A percentile compares a stretch with the other conserved stretches of the same genome.
phyloP scores from a whole-genome alignment of 495 filamentous ascomycete species.

The Aeminium ludgeri region DNA sequence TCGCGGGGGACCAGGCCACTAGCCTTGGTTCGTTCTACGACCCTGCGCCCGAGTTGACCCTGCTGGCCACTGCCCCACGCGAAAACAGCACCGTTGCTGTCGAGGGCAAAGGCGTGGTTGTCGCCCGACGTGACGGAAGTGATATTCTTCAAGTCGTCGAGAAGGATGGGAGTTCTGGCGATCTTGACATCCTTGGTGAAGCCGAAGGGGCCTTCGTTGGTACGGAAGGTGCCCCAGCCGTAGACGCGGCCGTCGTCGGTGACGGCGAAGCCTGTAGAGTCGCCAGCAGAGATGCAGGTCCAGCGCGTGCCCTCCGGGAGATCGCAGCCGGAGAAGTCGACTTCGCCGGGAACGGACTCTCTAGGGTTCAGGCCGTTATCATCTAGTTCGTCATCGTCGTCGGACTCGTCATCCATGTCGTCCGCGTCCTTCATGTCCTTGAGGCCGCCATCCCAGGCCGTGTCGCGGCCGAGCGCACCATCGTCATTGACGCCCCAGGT shows the following conservation, averaged over 20 bases:
- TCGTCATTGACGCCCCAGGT: conserved; percentile 63
- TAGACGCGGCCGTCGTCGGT: conserved; percentile 48
- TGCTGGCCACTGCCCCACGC: conserved; percentile 62
- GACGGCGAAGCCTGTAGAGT: conserved; percentile 46
- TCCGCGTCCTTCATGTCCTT: conserved; percentile 40
- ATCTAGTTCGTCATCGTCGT: conserved; percentile 35
- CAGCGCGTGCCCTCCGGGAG: conserved; percentile 36
- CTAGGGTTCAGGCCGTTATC: conserved; percentile 39
- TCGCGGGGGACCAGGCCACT: conserved; percentile 50
- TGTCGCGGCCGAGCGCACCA: conserved; percentile 47
- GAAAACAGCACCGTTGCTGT: conserved; percentile 45
- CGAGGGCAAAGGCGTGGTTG: conserved; percentile 57
- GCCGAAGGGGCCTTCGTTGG: conserved; percentile 53
- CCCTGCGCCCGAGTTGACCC: conserved; percentile 54
- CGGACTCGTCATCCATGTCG: conserved; percentile 28
- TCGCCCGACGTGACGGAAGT: conserved; percentile 41
- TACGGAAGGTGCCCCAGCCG: conserved; percentile 54
- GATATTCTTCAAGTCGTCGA: conserved; percentile 44
- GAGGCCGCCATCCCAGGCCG: conserved; percentile 38
- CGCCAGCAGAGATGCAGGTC: conserved; percentile 41
- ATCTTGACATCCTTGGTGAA: conserved; percentile 33
- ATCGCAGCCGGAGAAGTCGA: conserved; percentile 22
- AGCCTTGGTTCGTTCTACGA: conserved; percentile 42
- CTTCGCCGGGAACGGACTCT: conserved; percentile 40
- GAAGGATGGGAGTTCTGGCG: conserved; percentile 29